Percentiles rank a stretch among this genome's conserved stretches.
phyloP scores from a whole-genome alignment of 176 grass and related monocot species.

The Triticum turgidum region DNA sequence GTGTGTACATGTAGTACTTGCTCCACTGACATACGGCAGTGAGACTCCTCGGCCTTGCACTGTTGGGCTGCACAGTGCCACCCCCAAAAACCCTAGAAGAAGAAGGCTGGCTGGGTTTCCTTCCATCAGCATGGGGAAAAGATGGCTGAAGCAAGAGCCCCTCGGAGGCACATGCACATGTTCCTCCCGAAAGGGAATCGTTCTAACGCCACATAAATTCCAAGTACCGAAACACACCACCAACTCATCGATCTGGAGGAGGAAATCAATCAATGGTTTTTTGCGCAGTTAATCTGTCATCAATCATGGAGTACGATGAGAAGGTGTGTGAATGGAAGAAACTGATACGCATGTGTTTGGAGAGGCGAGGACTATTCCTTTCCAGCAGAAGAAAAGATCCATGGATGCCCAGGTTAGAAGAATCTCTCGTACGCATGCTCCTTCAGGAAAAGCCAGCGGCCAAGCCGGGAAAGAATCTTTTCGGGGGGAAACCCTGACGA shows the following conservation, averaged over 20 bases:
- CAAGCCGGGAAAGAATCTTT: conserved; percentile 34
- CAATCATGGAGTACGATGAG: not conserved
- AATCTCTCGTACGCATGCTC: conserved; percentile 43
- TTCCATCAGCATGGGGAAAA: conserved; percentile 49
- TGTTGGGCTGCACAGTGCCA: conserved; percentile 53
- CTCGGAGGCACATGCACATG: conserved; percentile 38
- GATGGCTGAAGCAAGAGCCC: conserved; percentile 41
- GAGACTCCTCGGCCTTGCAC: conserved; percentile 57
- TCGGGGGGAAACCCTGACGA: conserved; percentile 32
- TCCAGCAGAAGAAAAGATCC: conserved; percentile 56
- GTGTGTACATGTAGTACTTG: conserved; percentile 67
- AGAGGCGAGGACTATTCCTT: conserved; percentile 34
- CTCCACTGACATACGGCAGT: conserved; percentile 87
- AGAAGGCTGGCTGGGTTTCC: conserved; percentile 29
- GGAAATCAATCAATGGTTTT: not conserved
- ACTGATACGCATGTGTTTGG: conserved; percentile 19
- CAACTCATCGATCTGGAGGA: not conserved
- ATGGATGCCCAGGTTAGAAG: conserved; percentile 33
- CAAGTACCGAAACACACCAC: not conserved
- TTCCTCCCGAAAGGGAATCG: conserved; percentile 35
- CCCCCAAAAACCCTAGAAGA: conserved; percentile 51
- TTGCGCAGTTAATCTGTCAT: not conserved
- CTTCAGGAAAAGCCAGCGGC: conserved; percentile 37
- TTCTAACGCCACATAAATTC: not conserved
- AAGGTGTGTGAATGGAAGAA: not conserved